Percentiles rank a stretch among this genome's conserved stretches.
Conservation (phyloP, 495 filamentous ascomycete genomes). For the Penicillium paxilli region DNA sequence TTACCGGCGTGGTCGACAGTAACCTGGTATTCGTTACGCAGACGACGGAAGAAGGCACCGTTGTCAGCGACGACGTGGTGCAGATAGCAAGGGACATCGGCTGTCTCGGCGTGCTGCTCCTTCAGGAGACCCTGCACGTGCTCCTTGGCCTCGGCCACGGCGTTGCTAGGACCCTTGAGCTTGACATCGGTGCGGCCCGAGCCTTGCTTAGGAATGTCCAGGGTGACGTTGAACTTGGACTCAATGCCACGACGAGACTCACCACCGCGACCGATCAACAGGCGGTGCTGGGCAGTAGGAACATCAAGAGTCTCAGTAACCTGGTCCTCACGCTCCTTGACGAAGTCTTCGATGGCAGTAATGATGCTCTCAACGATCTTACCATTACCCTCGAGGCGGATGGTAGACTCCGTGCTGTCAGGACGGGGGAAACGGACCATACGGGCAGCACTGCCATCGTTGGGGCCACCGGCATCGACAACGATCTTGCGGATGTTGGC, state of each 20-base stretch:
- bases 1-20: conserved; percentile 88
- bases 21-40: conserved; percentile 79
- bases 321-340: conserved; percentile 76
- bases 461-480: conserved; percentile 81
- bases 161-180: conserved; percentile 72
- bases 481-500: conserved; percentile 85
- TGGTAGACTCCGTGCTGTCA: conserved; percentile 71
- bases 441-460: conserved; percentile 76
- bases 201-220: conserved; percentile 87
- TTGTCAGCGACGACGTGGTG: conserved; percentile 87
- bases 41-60: conserved; percentile 85
- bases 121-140: conserved; percentile 80
- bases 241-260: conserved; percentile 84
- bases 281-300: conserved; percentile 80
- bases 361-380: conserved; percentile 88
- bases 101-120: conserved; percentile 82
- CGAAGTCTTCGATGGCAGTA: conserved; percentile 73
- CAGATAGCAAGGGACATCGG: conserved; percentile 74
- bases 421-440: conserved; percentile 89
- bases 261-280: conserved; percentile 89
- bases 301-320: conserved; percentile 75
- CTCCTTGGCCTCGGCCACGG: conserved; percentile 81
- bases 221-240: conserved; percentile 79
- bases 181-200: conserved; percentile 70
- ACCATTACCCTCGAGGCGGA: conserved; percentile 81